Conservation (phyloP, 2,329 filamentous ascomycete species). For the Aspergillus pseudoglaucus region DNA sequence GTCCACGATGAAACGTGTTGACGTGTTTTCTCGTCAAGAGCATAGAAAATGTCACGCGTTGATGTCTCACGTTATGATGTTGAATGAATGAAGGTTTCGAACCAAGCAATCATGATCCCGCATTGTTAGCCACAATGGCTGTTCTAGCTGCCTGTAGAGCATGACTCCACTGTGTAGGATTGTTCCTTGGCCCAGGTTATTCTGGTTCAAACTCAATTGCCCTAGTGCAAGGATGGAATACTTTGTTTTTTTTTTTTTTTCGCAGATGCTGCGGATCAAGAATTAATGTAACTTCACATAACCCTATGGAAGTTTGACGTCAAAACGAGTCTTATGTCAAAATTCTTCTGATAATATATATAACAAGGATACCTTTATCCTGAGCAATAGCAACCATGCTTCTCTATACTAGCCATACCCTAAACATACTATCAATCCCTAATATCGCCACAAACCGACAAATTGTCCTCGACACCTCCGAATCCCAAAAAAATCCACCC, state of each 20-base stretch:
- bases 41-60: slow-evolving; percentile 6
- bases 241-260: too few species aligned
- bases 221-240: too few species aligned
- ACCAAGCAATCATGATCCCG: neutral
- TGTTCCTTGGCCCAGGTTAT: too few species aligned
- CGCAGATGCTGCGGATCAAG: too few species aligned
- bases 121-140: neutral
- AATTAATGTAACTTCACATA: too few species aligned
- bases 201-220: too few species aligned
- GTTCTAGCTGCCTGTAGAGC: too few species aligned
- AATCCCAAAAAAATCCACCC: neutral
- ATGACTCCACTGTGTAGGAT: too few species aligned
- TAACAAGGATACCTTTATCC: neutral
- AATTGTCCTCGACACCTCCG: neutral
- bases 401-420: neutral
- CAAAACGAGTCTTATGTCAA: too few species aligned
- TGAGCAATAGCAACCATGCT: neutral
- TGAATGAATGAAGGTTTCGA: slow-evolving; percentile 1
- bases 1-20: slow-evolving; percentile 14
- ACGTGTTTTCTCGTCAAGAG: slow-evolving; percentile 9
- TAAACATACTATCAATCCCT: too few species aligned
- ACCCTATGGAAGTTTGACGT: too few species aligned
- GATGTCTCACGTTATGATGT: neutral
- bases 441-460: neutral
- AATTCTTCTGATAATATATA: too few species aligned